Conservation (phyloP, 2,329 filamentous ascomycete genomes). For the Talaromyces sp. region DNA sequence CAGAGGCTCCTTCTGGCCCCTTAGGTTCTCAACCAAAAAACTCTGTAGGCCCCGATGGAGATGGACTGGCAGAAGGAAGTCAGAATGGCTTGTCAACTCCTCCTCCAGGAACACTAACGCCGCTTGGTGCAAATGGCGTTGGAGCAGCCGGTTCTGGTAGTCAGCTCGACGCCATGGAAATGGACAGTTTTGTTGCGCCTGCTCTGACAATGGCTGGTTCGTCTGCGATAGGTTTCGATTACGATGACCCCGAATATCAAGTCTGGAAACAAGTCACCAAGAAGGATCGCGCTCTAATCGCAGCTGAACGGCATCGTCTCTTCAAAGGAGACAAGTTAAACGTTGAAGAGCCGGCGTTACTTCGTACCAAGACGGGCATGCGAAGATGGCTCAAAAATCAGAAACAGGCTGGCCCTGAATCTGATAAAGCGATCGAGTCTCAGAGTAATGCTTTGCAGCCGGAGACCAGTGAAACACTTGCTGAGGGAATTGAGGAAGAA, state of each 20-base stretch:
- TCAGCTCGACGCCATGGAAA: slow-evolving; percentile 79
- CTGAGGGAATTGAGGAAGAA: slow-evolving; percentile 83
- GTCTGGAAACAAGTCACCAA: slow-evolving; percentile 99
- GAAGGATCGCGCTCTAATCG: slow-evolving; percentile 80
- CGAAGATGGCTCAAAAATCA: slow-evolving; percentile 77
- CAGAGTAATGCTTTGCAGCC: slow-evolving; percentile 44
- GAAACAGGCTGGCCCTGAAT: slow-evolving; percentile 58
- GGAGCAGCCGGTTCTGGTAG: slow-evolving; percentile 57
- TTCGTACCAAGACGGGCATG: slow-evolving; percentile 84
- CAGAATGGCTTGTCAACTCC: slow-evolving; percentile 82
- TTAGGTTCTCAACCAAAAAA: slow-evolving; percentile 46
- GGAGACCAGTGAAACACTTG: slow-evolving; percentile 67
- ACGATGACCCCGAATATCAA: slow-evolving; percentile 88
- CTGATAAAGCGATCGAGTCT: slow-evolving; percentile 43
- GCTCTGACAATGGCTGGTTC: slow-evolving; percentile 63
- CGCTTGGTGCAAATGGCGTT: slow-evolving; percentile 64
- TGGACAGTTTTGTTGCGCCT: slow-evolving; percentile 66
- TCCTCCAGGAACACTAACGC: slow-evolving; percentile 70
- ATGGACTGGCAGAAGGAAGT: slow-evolving; percentile 66
- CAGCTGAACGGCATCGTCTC: slow-evolving; percentile 78
- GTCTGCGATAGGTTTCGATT: slow-evolving; percentile 67
- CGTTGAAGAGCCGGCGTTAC: slow-evolving; percentile 75
- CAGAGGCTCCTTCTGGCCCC: slow-evolving; percentile 67
- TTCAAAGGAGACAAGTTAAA: slow-evolving; percentile 84
- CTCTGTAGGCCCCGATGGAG: slow-evolving; percentile 63